Percentiles rank a stretch among this genome's conserved stretches.
phyloP scores from a whole-genome alignment of 495 filamentous ascomycete species.

The Chaetomium cochliodes region DNA sequence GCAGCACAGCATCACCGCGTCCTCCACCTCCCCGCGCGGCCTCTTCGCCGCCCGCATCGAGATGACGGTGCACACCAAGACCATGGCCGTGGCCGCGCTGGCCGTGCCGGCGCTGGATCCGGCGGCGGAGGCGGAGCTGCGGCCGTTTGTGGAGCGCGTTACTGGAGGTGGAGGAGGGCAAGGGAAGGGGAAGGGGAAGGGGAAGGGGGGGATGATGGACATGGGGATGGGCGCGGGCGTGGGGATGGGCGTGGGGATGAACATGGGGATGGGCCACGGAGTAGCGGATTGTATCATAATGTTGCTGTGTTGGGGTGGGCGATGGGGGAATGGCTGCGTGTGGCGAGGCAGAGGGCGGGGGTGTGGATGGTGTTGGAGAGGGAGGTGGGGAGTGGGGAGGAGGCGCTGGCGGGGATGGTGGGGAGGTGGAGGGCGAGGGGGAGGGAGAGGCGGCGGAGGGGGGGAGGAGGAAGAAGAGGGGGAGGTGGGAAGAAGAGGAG shows the following conservation, averaged over 20 bases:
- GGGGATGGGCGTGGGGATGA: background rate
- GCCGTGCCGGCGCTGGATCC: conserved; percentile 45
- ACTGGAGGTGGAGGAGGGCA: background rate
- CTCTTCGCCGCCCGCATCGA: conserved; percentile 49
- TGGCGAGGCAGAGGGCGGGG: conserved; percentile 44
- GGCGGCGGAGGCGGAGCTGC: conserved; percentile 43
- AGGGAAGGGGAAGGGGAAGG: too few species aligned
- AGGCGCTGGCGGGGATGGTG: conserved; percentile 32
- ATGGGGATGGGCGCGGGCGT: too few species aligned
- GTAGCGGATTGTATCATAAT: conserved; percentile 44
- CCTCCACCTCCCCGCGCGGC: conserved; percentile 38
- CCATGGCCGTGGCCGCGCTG: conserved; percentile 39
- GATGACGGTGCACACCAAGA: conserved; percentile 48
- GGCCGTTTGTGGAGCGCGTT: conserved; percentile 40
- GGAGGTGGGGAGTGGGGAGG: conserved; percentile 38
- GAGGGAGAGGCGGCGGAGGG: conserved; percentile 25
- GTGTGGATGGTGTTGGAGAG: conserved; percentile 48
- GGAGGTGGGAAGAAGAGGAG: conserved; percentile 15
- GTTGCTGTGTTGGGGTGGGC: conserved; percentile 49
- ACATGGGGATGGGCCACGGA: background rate
- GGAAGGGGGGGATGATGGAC: too few species aligned
- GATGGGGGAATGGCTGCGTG: conserved; percentile 54
- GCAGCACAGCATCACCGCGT: conserved; percentile 41
- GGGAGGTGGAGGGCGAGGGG: conserved; percentile 28
- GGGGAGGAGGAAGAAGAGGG: conserved; percentile 26